Percentiles rank a stretch among this genome's conserved stretches.
These are phyloP conservation scores for Cryptosporidium muris DNA, from an alignment of 169 alveolate genomes.

Conservation along the genomic window DNA sequence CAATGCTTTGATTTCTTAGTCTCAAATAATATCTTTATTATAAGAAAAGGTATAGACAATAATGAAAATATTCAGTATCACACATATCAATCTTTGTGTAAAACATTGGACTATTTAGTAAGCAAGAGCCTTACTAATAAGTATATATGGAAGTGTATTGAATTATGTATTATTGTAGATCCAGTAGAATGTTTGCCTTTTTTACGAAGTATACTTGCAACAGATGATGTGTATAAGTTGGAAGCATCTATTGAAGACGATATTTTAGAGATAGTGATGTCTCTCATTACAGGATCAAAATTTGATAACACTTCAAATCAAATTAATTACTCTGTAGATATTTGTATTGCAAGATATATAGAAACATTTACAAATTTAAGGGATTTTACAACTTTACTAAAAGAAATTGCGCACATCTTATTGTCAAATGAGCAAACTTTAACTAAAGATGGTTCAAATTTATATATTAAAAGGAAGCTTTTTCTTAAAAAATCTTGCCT, in stretches of 20 bases:
- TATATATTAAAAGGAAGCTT: neutral
- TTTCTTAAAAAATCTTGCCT: constrained; percentile 7
- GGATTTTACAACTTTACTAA: constrained; percentile 23
- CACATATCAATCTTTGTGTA: constrained; percentile 5
- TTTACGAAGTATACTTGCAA: neutral
- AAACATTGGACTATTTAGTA: constrained; percentile 5
- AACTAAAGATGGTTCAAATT: neutral
- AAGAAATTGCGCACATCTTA: neutral
- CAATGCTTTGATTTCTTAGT: constrained; percentile 51
- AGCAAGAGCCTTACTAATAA: neutral
- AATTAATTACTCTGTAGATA: constrained; percentile 9
- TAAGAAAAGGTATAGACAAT: constrained; percentile 21
- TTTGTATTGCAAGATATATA: constrained; percentile 9
- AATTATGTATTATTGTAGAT: constrained; percentile 16
- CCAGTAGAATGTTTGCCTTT: constrained; percentile 20
- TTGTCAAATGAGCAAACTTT: neutral
- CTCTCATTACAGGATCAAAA: neutral
- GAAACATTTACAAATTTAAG: constrained; percentile 37
- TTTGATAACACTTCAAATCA: neutral
- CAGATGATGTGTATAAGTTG: neutral
- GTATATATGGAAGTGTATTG: constrained; percentile 19
- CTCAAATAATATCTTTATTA: constrained; percentile 22
- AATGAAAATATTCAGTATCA: constrained; percentile 17
- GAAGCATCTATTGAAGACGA: neutral
- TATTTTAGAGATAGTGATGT: neutral